Percentiles rank a stretch among this genome's conserved stretches.
phyloP scores from a whole-genome alignment of 2,329 filamentous ascomycete species.

The Cladophialophora bantiana region DNA sequence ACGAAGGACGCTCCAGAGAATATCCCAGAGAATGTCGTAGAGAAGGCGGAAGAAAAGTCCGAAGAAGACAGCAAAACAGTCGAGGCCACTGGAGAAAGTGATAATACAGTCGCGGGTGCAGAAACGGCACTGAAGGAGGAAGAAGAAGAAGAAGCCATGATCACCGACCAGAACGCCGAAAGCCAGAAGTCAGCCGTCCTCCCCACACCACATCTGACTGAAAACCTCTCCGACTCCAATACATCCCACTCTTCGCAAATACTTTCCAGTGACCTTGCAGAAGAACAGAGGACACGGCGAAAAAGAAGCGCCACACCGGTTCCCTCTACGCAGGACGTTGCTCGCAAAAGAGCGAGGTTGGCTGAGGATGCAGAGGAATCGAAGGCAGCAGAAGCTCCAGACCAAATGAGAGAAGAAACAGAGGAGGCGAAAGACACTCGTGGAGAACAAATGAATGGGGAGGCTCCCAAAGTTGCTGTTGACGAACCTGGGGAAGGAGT shows the following conservation, averaged over 20 bases:
- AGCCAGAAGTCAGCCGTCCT: neutral
- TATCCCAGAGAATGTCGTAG: neutral
- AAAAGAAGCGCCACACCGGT: slow-evolving; percentile 69
- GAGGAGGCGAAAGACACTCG: slow-evolving; percentile 38
- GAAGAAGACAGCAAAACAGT: slow-evolving; percentile 4
- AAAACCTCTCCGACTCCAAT: slow-evolving; percentile 13
- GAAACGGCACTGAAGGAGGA: neutral
- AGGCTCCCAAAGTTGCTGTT: slow-evolving; percentile 1
- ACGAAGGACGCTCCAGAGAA: slow-evolving; percentile 7
- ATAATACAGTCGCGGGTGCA: slow-evolving; percentile 10
- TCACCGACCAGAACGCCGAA: neutral
- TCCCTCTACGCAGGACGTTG: slow-evolving; percentile 60
- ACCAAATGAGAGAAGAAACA: slow-evolving; percentile 33
- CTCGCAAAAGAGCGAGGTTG: slow-evolving; percentile 63
- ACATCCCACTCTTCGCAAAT: slow-evolving; percentile 26
- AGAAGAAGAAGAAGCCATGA: neutral
- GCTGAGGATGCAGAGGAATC: slow-evolving; percentile 39
- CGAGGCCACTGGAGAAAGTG: neutral
- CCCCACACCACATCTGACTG: slow-evolving; percentile 2
- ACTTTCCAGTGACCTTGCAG: slow-evolving; percentile 46
- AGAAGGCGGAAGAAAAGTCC: slow-evolving; percentile 10
- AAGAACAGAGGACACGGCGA: slow-evolving; percentile 70
- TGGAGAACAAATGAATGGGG: slow-evolving; percentile 14
- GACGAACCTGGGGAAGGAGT: slow-evolving; percentile 48
- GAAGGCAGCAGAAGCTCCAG: slow-evolving; percentile 38